Conservation (phyloP, 75 land plant species). For the Pinus taeda region DNA sequence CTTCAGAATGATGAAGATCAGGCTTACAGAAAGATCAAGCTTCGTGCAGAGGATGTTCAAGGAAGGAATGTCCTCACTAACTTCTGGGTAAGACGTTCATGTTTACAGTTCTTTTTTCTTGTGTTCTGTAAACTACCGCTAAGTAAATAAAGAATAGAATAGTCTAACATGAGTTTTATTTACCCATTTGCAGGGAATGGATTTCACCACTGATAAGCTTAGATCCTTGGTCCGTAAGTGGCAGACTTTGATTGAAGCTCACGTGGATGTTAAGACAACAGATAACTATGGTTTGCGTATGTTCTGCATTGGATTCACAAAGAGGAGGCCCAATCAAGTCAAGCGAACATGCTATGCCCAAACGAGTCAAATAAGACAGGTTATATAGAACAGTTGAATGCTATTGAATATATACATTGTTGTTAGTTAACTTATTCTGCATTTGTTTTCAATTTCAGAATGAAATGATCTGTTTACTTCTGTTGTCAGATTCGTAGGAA, state of each 20-base stretch:
- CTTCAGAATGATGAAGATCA: slow-evolving; percentile 85
- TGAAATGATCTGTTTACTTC: background rate
- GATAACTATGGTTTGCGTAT: slow-evolving; percentile 73
- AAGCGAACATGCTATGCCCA: slow-evolving; percentile 94
- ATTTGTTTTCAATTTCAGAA: background rate
- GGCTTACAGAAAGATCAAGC: slow-evolving; percentile 71
- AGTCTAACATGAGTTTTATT: background rate
- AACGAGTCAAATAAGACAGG: slow-evolving; percentile 83
- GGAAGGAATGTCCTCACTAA: slow-evolving; percentile 94
- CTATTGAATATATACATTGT: background rate
- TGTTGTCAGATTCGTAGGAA: slow-evolving; percentile 73
- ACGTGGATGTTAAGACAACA: slow-evolving; percentile 95
- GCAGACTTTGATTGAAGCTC: slow-evolving; percentile 95
- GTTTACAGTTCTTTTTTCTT: background rate
- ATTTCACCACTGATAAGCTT: slow-evolving; percentile 91
- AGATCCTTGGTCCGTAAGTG: slow-evolving; percentile 83
- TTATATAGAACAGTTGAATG: background rate
- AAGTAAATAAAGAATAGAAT: background rate
- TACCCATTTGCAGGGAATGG: slow-evolving; percentile 69
- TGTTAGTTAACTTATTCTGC: background rate
- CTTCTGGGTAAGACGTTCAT: slow-evolving; percentile 58
- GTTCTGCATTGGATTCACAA: slow-evolving; percentile 94
- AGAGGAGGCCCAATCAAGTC: slow-evolving; percentile 81
- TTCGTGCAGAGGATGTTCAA: slow-evolving; percentile 92
- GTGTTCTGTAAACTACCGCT: background rate